A percentile compares a stretch with the other conserved stretches of the same genome.
Conservation (phyloP, 257 asterid species). For the Nicotiana knightiana region DNA sequence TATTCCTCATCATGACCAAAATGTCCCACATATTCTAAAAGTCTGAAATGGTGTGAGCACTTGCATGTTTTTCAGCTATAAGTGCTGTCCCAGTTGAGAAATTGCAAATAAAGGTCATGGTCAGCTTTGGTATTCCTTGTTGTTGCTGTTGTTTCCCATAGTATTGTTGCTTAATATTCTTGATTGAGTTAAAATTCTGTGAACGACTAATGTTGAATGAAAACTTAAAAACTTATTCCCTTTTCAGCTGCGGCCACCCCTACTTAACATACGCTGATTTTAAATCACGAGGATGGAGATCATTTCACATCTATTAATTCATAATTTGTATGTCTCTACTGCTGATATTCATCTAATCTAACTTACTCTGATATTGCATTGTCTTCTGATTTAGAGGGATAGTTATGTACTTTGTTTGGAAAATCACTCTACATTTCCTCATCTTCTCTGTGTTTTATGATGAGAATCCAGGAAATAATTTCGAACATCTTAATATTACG, state of each 20-base stretch:
- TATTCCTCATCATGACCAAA: conserved; percentile 11
- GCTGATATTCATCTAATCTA: not conserved
- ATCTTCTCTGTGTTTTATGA: conserved; percentile 5
- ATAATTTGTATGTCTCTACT: not conserved
- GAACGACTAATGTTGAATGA: not conserved
- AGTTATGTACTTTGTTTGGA: not conserved
- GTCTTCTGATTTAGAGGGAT: not conserved
- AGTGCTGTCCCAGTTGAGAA: not conserved
- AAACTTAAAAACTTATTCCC: not conserved
- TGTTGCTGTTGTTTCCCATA: not conserved
- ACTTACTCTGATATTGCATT: not conserved
- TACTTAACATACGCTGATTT: conserved; percentile 1
- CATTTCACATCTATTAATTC: not conserved
- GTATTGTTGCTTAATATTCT: not conserved
- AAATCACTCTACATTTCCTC: not conserved
- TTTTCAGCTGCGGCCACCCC: not conserved
- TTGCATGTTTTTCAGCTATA: not conserved
- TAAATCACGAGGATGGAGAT: not conserved
- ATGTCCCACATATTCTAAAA: not conserved
- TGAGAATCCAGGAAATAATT: not conserved
- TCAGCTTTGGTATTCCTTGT: not conserved
- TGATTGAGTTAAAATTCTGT: not conserved
- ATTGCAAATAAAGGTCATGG: not conserved
- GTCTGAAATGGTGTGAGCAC: not conserved
- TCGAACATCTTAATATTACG: not conserved